Evolutionary conservation across 495 filamentous ascomycete genomes (phyloP), one percentile per base, ranked within the genome.

Genomic region (Daldinia decipiens): DNA sequence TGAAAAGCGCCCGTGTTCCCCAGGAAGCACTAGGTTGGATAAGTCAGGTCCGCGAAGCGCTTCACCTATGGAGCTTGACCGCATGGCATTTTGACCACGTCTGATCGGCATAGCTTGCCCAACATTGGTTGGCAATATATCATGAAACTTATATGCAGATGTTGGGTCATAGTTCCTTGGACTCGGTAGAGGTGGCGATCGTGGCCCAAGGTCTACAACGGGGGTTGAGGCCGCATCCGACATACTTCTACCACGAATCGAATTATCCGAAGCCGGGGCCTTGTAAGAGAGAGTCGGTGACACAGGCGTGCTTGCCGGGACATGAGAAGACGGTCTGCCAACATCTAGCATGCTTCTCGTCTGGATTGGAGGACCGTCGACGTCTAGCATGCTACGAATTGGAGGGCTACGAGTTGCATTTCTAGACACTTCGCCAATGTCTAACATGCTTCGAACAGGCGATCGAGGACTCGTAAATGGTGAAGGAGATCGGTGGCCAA

Each of bases 321-420:
- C 68, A 13, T 67, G 36, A 19, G 67, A 39, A n/a, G 68, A 74
- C 15, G 78, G 72, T 21, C 68, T 76, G 39, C 76, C 77, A 38
- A 82, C 60, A 67, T 82, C 79, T 29, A 83, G 66, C 81, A 83
- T 82, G 69, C 80, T 82, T 50, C 80, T 75, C 31, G 76, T 65
- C n/a, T 72, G 76, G 17, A 76, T 38, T 15, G 80, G 74, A 11
- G 77, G 76, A 58, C 65, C 74, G 56, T 79, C 75, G 61, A 88
- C 81, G 76, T 91, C 84, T 45, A 89, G 81, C 88, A 89, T 90
- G 76, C 87, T 89, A 61, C 87, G 79, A 24, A 87, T 81, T 17
- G 86, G 72, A 60, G 71, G 77, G 50, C 79, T 81, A n/a, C 65
- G 70, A 58, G 70, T 57, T 5, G 60, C 21, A 36, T 63, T 75